Percentiles rank a stretch among this genome's conserved stretches.
Conservation (phyloP, 441 rosid genomes). For the Pelargonium hybrid region DNA sequence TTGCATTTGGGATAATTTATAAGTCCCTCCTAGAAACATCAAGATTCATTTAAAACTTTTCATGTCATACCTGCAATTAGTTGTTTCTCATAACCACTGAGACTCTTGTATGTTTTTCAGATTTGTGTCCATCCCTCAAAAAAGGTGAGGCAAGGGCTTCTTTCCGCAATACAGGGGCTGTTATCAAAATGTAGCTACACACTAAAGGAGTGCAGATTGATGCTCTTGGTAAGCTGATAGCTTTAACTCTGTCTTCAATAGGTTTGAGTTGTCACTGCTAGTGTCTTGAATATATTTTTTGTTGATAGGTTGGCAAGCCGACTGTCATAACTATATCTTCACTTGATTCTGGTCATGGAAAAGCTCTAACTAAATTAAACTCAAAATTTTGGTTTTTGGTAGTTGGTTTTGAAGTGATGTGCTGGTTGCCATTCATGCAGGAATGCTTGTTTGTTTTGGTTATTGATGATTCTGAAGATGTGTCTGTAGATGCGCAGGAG, state of each 20-base stretch:
- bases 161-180: conserved; percentile 63
- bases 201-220: conserved; percentile 52
- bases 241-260: conserved; percentile 7
- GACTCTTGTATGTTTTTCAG: conserved; percentile 30
- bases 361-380: not conserved
- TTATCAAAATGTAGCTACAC: conserved; percentile 53
- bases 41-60: not conserved
- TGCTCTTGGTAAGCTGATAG: conserved; percentile 61
- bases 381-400: conserved; percentile 9
- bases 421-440: conserved; percentile 36
- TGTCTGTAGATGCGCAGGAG: conserved; percentile 56
- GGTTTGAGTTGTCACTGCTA: not conserved
- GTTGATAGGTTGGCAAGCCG: not conserved
- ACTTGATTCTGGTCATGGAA: conserved; percentile 10
- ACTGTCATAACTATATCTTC: not conserved
- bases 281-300: not conserved
- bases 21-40: not conserved
- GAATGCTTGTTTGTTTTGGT: conserved; percentile 73
- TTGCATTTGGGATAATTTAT: conserved; percentile 21
- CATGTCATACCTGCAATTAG: not conserved
- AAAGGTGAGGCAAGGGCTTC: conserved; percentile 57
- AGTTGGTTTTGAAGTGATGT: not conserved
- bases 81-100: conserved; percentile 2
- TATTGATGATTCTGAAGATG: conserved; percentile 67
- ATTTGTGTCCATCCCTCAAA: conserved; percentile 69